Evolutionary conservation across 805 yeast species (phyloP).

Genomic region (Candida arabinofermentans): DNA sequence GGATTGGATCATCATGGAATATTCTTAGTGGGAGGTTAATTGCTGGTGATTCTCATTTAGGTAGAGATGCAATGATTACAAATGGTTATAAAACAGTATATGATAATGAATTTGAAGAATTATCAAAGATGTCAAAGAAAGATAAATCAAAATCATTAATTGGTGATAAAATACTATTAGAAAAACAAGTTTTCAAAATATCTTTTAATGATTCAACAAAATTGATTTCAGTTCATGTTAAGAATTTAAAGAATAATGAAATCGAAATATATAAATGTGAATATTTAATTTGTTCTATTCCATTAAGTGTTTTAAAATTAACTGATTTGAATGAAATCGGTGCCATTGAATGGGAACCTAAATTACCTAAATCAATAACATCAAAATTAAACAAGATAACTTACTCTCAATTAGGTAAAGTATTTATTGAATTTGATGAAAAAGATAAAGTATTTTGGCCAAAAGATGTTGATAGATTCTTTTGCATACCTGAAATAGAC

Average conservation of each 20-base stretch:
- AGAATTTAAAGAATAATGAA: constrained; percentile 5
- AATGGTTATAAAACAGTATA: constrained; percentile 48
- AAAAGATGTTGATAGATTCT: constrained; percentile 28
- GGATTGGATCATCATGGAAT: constrained; percentile 75
- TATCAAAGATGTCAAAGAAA: constrained; percentile 12
- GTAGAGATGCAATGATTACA: constrained; percentile 66
- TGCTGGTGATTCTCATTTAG: constrained; percentile 37
- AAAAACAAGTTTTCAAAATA: constrained; percentile 25
- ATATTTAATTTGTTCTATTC: constrained; percentile 46
- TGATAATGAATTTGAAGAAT: constrained; percentile 28
- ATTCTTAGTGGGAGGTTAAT: constrained; percentile 55
- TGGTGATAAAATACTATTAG: constrained; percentile 14
- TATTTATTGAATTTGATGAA: constrained; percentile 45
- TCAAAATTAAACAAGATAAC: constrained; percentile 28
- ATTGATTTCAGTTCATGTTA: constrained; percentile 19
- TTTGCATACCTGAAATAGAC: constrained; percentile 30
- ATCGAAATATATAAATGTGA: constrained; percentile 25
- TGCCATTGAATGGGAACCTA: constrained; percentile 29
- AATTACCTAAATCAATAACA: constrained; percentile 32
- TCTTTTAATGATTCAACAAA: constrained; percentile 17
- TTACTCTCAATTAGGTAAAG: constrained; percentile 44
- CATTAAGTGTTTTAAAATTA: constrained; percentile 44
- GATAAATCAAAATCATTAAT: constrained; percentile 8
- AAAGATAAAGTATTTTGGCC: constrained; percentile 47
- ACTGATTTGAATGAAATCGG: constrained; percentile 23